Evolutionary conservation across 116 monocot species (phyloP), one percentile per base, ranked within the genome.

Genomic region (Cymodocea nodosa): DNA sequence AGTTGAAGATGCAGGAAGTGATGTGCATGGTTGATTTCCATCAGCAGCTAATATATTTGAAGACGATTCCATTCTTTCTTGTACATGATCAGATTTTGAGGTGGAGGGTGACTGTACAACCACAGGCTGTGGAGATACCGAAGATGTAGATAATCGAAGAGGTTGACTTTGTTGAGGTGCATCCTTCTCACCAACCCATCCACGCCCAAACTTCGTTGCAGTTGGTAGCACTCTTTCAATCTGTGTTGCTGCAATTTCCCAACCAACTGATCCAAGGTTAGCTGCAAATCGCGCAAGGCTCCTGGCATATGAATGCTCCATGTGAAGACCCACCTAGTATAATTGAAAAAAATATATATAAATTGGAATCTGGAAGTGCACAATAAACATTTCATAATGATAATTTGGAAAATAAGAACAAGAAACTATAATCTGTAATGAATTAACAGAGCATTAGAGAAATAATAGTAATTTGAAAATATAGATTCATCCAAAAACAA

Each of bases 201-300:
- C 92, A 24, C 77, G 81, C 0, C 87, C 92, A 76, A 85, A 93
- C 60, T 83, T 83, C 15, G 85, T 72, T 12, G 81, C 92, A 56
- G 87, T 52, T 39, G 92, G 92, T 35, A 93, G 68, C 13, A 61
- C 73, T 64, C 68, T 76, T 64, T 75, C 67, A 35, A 87, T 87
- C 57, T 68, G 66, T 51, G 77, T 80, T 30, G 85, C 80, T 18
- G 79, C 85, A 64, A 87, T 79, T 76, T 74, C 70, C 92, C 92
- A 93, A 35, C 78, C 92, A 68, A 74, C 44, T 10, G 87, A 77
- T 1, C 88, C 92, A 74, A 93, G 79, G 20, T 67, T 67, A 60
- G 72, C 81, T 72, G 87, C 83, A 74, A 87, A 93, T 50, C 79
- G 62, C 66, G 85, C 85, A 59, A 93, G 74, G 77, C 92, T 93